phyloP scores from a whole-genome alignment of 108 stramenopile genomes.

The Skeletonema menzelii region DNA sequence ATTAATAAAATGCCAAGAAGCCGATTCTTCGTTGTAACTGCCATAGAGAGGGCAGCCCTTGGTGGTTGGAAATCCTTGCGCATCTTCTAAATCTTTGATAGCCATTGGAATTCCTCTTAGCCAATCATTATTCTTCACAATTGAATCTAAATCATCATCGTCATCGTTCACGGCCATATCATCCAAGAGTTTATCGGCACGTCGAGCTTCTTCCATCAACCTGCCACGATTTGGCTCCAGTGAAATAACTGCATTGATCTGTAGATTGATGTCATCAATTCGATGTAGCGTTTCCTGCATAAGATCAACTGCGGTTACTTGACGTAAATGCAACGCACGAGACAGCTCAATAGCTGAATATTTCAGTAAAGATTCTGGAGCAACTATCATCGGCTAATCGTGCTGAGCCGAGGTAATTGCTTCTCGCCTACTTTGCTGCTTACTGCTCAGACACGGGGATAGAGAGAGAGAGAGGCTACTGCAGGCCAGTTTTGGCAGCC shows the following conservation, averaged over 20 bases:
- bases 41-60: constrained; percentile 44
- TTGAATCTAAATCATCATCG: background rate
- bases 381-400: background rate
- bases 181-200: constrained; percentile 29
- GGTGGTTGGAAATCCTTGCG: constrained; percentile 47
- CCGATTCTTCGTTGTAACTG: background rate
- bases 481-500: too few species aligned
- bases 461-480: too few species aligned
- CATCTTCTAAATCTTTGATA: constrained; percentile 58
- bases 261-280: constrained; percentile 54
- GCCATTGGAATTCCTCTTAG: constrained; percentile 63
- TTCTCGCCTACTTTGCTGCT: too few species aligned
- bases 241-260: constrained; percentile 15
- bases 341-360: constrained; percentile 13
- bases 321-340: constrained; percentile 1
- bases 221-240: constrained; percentile 11
- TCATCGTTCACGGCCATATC: background rate
- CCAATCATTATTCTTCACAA: constrained; percentile 23
- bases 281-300: constrained; percentile 48
- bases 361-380: background rate
- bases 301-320: constrained; percentile 43
- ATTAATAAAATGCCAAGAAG: constrained; percentile 1
- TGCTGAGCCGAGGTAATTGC: too few species aligned
- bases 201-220: constrained; percentile 43
- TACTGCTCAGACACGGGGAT: too few species aligned